These are phyloP conservation scores for Boeremia exigua DNA, from an alignment of 2,329 filamentous ascomycete genomes.

Conservation along the genomic window DNA sequence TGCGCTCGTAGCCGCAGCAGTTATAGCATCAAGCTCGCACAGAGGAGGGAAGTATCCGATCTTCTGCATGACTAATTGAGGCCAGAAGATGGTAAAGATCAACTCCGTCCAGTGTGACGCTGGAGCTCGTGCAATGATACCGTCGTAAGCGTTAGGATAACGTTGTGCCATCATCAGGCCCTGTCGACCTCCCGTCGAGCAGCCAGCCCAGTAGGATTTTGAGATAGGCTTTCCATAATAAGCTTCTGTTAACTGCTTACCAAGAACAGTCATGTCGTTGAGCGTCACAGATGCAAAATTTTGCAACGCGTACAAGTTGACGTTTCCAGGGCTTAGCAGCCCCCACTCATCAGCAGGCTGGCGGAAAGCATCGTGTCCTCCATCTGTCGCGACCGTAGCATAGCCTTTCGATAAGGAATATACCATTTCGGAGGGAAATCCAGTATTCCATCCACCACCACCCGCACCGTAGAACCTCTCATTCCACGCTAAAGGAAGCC, in stretches of 20 bases:
- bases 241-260: slow-evolving; percentile 18
- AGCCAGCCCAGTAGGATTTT: slow-evolving; percentile 45
- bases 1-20: slow-evolving; percentile 18
- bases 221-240: slow-evolving; percentile 37
- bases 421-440: slow-evolving; percentile 21
- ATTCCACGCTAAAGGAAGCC: slow-evolving; percentile 28
- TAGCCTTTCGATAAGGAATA: slow-evolving; percentile 28
- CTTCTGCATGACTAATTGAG: slow-evolving; percentile 27
- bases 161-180: slow-evolving; percentile 37
- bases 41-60: slow-evolving; percentile 7
- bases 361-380: slow-evolving; percentile 19
- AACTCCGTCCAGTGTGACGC: slow-evolving; percentile 26
- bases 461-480: slow-evolving; percentile 31
- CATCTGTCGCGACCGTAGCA: slow-evolving; percentile 31
- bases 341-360: slow-evolving; percentile 12
- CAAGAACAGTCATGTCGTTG: slow-evolving; percentile 30
- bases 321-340: slow-evolving; percentile 23
- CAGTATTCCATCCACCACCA: slow-evolving; percentile 33
- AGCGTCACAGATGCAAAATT: slow-evolving; percentile 43
- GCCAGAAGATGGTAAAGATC: slow-evolving; percentile 18
- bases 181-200: slow-evolving; percentile 43
- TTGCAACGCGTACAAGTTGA: no score
- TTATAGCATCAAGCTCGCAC: slow-evolving; percentile 35
- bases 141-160: slow-evolving; percentile 38
- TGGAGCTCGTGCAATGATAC: slow-evolving; percentile 39